Evolutionary conservation across 2,329 filamentous ascomycete genomes (phyloP), one percentile per base, ranked within the genome.

Genomic region (Ophiostoma sp.): DNA sequence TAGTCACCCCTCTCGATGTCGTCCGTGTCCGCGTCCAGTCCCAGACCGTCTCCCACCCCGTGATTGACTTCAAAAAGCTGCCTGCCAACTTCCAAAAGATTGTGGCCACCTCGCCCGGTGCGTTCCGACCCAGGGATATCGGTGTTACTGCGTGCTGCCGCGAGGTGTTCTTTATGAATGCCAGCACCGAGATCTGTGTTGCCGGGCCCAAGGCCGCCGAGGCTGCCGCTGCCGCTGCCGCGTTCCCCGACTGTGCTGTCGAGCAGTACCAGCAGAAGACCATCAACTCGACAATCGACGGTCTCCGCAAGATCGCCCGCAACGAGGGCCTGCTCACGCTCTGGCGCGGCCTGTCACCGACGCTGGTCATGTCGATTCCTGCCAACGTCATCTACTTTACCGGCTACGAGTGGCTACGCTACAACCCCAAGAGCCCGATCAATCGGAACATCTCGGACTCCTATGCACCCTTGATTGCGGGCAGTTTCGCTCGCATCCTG

Each of bases 351-450:
- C 81, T 99, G 5, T 96, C 91, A n/a, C 94, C 95, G 0, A 99
- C 95, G 0, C 81, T 99, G 36, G 85, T 93, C 72, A 99, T 99
- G 95, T 89, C 93, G 0, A 85, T 99, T 5, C 95, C 95, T 0
- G 92, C 89, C 40, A 99, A 99, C 76, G 95, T 99, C 73, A 98
- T 99, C 72, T 99, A 99, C 79, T 97, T 98, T 75, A 96, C 95
- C 12, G 95, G 95, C 52, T 99, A 99, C 78, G 95, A 99, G 76
- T 97, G 93, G 90, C 78, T 99, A 69, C 88, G 95, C 47, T 90
- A 85, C 72, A 90, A 91, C 74, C 81, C 82, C 0, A 80, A 80
- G 58, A 96, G 91, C 73, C 93, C 93, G 0, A 85, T 98, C 71
- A 84, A 83, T 47, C 82, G 81, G 58, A 73, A 83, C 27, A 76